These are phyloP conservation scores for Emiliania huxleyi DNA, from an alignment of 78 protist genomes.

Conservation along the genomic window DNA sequence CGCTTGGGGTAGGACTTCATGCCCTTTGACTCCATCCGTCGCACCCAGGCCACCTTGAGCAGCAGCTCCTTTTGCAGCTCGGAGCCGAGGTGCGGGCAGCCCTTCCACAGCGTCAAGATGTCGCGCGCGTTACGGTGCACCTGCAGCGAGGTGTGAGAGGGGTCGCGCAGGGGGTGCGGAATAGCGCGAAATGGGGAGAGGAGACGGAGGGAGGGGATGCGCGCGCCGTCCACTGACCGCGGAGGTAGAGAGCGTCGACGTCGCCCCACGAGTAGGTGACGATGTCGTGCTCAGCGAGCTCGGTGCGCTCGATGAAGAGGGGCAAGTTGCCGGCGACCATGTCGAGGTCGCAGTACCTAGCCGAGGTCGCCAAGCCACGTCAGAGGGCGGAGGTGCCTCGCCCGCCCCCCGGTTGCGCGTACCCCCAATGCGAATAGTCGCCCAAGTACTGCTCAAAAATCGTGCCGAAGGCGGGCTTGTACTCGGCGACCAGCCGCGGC, in stretches of 20 bases:
- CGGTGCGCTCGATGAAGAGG: not conserved
- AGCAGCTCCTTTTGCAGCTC: not conserved
- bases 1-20: not conserved
- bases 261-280: not conserved
- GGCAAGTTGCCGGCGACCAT: not conserved
- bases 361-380: no score
- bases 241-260: not conserved
- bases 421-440: slow-evolving; percentile 18
- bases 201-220: no score
- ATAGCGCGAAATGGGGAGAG: no score
- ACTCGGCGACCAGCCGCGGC: slow-evolving; percentile 15
- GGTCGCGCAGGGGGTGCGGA: no score
- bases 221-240: slow-evolving; percentile 34
- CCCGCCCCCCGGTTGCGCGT: no score
- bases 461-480: slow-evolving; percentile 15
- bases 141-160: no score
- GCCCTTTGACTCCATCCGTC: not conserved
- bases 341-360: slow-evolving; percentile 11
- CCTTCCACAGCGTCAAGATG: not conserved
- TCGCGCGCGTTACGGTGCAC: not conserved
- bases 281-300: not conserved
- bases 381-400: no score
- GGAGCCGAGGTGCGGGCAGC: slow-evolving; percentile 1
- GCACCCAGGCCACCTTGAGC: not conserved
- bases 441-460: not conserved